Percentiles rank a stretch among this genome's conserved stretches.
Conservation (phyloP, 768 basidiomycete species). For the Lyophyllum decastes region DNA sequence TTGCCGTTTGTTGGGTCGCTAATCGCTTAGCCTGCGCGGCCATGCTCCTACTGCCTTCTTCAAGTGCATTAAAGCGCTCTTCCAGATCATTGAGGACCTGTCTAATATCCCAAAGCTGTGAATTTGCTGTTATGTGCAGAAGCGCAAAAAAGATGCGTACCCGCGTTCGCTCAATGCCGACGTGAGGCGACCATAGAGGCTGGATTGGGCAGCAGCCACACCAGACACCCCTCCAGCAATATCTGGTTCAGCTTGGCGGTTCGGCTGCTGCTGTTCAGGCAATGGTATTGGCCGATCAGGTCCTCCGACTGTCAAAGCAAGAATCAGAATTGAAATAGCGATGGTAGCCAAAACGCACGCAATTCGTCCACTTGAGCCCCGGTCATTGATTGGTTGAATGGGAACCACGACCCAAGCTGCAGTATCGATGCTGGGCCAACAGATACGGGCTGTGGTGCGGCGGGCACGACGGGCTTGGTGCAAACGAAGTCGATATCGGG, state of each 20-base stretch:
- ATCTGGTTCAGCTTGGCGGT: constrained; percentile 3
- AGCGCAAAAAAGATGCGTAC: constrained; percentile 35
- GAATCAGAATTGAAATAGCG: background rate
- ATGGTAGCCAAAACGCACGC: constrained; percentile 38
- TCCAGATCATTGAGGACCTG: constrained; percentile 63
- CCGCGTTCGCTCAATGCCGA: constrained; percentile 65
- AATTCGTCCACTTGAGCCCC: constrained; percentile 64
- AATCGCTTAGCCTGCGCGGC: constrained; percentile 66
- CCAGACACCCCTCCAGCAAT: constrained; percentile 14
- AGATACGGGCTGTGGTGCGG: constrained; percentile 63
- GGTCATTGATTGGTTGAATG: constrained; percentile 48
- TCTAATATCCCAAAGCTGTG: constrained; percentile 28
- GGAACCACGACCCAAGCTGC: constrained; percentile 50
- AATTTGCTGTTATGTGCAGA: background rate
- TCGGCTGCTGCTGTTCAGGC: constrained; percentile 19
- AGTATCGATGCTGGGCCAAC: constrained; percentile 57
- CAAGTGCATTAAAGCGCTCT: constrained; percentile 63
- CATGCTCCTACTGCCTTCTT: constrained; percentile 68
- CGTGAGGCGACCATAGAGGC: constrained; percentile 46
- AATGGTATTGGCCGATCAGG: constrained; percentile 58
- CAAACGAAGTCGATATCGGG: constrained; percentile 55
- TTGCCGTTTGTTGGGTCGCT: constrained; percentile 63
- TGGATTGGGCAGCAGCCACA: constrained; percentile 31
- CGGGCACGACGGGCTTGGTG: constrained; percentile 43
- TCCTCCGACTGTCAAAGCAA: constrained; percentile 55